Percentiles rank a stretch among this genome's conserved stretches.
phyloP scores from a whole-genome alignment of 495 filamentous ascomycete genomes.

The Copromyces sp. region DNA sequence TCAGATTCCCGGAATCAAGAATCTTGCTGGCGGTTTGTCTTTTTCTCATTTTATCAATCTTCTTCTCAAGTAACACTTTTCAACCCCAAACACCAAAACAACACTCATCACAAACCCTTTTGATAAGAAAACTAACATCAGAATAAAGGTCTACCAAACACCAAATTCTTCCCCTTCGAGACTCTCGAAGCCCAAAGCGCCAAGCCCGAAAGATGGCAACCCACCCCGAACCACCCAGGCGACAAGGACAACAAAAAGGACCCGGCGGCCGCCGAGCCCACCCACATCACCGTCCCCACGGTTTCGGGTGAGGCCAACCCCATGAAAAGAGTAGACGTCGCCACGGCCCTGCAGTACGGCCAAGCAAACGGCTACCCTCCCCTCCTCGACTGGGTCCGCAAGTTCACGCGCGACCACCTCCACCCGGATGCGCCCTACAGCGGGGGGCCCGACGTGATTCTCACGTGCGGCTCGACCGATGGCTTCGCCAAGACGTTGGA shows the following conservation, averaged over 20 bases:
- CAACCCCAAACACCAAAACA: neutral
- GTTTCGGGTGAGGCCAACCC: constrained; percentile 41
- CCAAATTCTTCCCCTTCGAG: constrained; percentile 79
- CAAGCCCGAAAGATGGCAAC: constrained; percentile 60
- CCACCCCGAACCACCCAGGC: constrained; percentile 48
- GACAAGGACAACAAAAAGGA: constrained; percentile 8
- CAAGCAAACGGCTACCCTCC: constrained; percentile 66
- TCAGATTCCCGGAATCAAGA: constrained; percentile 64
- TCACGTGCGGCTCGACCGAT: constrained; percentile 76
- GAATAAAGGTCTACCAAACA: constrained; percentile 64
- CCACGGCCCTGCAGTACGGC: constrained; percentile 79
- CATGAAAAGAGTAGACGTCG: constrained; percentile 63
- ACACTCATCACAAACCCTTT: neutral
- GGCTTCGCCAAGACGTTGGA: constrained; percentile 70
- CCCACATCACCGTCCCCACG: constrained; percentile 63
- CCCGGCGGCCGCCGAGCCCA: constrained; percentile 18
- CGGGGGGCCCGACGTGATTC: constrained; percentile 61
- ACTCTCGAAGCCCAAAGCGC: constrained; percentile 77
- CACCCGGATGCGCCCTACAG: constrained; percentile 73
- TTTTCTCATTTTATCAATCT: neutral
- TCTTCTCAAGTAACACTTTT: neutral
- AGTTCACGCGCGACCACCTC: constrained; percentile 66
- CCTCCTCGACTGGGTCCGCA: constrained; percentile 60
- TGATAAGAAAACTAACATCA: neutral
- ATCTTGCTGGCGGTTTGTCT: constrained; percentile 74